Conservation (phyloP, 345 rosid species). For the Crucihimalaya himalaica region DNA sequence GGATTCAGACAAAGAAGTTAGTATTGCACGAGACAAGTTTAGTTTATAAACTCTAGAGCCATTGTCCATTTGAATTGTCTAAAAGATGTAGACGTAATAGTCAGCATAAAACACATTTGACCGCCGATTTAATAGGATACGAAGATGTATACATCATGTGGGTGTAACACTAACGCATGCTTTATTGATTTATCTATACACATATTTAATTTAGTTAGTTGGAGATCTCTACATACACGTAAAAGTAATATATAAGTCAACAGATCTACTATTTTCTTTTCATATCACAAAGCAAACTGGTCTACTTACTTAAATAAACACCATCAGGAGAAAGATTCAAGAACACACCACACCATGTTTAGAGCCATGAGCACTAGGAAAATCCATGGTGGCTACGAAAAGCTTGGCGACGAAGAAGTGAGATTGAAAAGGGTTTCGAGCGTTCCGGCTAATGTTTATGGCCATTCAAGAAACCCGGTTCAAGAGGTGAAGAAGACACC, state of each 20-base stretch:
- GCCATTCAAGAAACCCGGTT: slow-evolving; percentile 23
- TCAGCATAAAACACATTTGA: slow-evolving; percentile 30
- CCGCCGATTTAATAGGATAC: slow-evolving; percentile 35
- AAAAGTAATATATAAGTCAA: slow-evolving; percentile 17
- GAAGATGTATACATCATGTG: slow-evolving; percentile 36
- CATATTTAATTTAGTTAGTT: slow-evolving; percentile 30
- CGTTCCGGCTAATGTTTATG: slow-evolving; percentile 45
- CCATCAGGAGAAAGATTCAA: slow-evolving; percentile 31
- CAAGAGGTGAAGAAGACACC: slow-evolving; percentile 32
- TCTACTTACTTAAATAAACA: slow-evolving; percentile 31
- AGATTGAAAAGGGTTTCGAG: slow-evolving; percentile 48
- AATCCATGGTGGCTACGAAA: slow-evolving; percentile 51
- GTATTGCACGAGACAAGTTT: slow-evolving; percentile 21
- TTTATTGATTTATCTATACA: slow-evolving; percentile 1
- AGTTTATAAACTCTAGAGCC: slow-evolving; percentile 13
- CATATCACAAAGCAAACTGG: slow-evolving; percentile 33
- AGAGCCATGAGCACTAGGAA: slow-evolving; percentile 71
- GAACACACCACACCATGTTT: slow-evolving; percentile 50
- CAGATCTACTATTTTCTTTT: slow-evolving; percentile 18
- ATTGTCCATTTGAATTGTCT: slow-evolving; percentile 27
- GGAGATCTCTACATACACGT: slow-evolving; percentile 18
- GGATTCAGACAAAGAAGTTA: background rate
- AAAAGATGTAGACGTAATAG: slow-evolving; percentile 28
- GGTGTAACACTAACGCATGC: slow-evolving; percentile 38
- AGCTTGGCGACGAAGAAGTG: slow-evolving; percentile 44